Evolutionary conservation across 2,329 filamentous ascomycete species (phyloP), one percentile per base, ranked within the genome.

Genomic region (Monosporascus sp.): DNA sequence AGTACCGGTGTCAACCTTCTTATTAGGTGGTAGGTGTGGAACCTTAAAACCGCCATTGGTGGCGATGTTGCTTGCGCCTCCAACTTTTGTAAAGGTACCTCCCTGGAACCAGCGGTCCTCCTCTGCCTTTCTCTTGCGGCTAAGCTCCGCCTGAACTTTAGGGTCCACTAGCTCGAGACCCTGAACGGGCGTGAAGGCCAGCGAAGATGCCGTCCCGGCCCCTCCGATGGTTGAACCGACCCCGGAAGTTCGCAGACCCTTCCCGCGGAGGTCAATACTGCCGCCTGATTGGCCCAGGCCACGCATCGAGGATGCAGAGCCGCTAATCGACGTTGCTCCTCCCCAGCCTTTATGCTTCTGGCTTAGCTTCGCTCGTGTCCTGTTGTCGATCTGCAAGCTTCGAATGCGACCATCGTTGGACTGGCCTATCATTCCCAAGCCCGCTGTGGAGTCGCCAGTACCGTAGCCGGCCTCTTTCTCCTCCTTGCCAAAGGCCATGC

Each of bases 271-370:
- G 63, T 77, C 90, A 72, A 77, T 89, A 49, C 82, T 81, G 50
- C 77, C 75, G 17, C 81, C 81, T 11, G 79, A 75, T 60, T 85
- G 83, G 18, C 87, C 89, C 59, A 95, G 90, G 4, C 86, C 86
- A 54, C 89, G 85, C 53, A 97, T 81, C 27, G 90, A 93, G 1
- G 91, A 91, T n/a, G 88, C 88, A 3, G 85, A 80, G 54, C 86
- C 86, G 56, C 79, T 77, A 49, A 83, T 73, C 3, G 82, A 78
- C 37, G 86, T 86, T 71, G 83, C 79, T 45, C 80, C 85, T 52
- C 92, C 93, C 94, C 94, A 99, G 25, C 94, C 94, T 64, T 95
- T 92, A 73, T 93, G 95, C 75, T 96, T 97, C 69, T 92, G 92
- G 66, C 88, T 90, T 44, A 99, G 83, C 70, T 96, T 97, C 45